These are phyloP conservation scores for Xylariaceae sp. DNA, from an alignment of 2,329 filamentous ascomycete species.

Conservation along the genomic window DNA sequence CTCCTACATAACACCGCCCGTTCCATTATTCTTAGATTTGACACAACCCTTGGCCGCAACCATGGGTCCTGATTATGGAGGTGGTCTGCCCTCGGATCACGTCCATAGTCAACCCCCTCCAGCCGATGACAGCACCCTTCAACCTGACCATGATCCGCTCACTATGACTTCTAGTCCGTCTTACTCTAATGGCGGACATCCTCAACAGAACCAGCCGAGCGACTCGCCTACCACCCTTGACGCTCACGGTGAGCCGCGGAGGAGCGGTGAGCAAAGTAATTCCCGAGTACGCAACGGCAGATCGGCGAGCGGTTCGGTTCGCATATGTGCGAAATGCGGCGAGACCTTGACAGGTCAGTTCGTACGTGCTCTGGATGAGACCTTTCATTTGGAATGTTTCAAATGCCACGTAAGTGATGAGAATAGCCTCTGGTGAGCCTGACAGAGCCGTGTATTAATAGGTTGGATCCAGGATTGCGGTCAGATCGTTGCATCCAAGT, in stretches of 20 bases:
- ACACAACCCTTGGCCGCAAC: slow-evolving; percentile 24
- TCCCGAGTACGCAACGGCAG: slow-evolving; percentile 51
- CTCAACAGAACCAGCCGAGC: slow-evolving; percentile 30
- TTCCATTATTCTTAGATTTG: neutral
- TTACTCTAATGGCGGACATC: slow-evolving; percentile 28
- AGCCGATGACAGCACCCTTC: slow-evolving; percentile 27
- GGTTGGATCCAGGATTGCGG: slow-evolving; percentile 70
- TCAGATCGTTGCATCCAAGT: slow-evolving; percentile 95
- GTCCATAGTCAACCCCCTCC: slow-evolving; percentile 30
- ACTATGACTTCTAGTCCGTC: slow-evolving; percentile 33
- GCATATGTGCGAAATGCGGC: slow-evolving; percentile 80
- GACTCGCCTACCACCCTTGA: slow-evolving; percentile 36
- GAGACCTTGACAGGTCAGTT: slow-evolving; percentile 90
- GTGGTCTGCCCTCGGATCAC: slow-evolving; percentile 33
- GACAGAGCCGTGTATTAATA: slow-evolving; percentile 9
- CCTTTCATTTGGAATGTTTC: slow-evolving; percentile 96
- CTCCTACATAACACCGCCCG: neutral
- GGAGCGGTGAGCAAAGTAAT: slow-evolving; percentile 53
- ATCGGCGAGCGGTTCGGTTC: slow-evolving; percentile 54
- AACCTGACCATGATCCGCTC: slow-evolving; percentile 32
- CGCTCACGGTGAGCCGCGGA: slow-evolving; percentile 41
- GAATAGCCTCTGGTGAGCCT: neutral
- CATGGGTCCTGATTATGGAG: slow-evolving; percentile 34
- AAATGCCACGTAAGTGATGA: slow-evolving; percentile 74
- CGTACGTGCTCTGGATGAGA: slow-evolving; percentile 86